phyloP scores from a whole-genome alignment of 805 yeast genomes.

The Candida hungchunana region DNA sequence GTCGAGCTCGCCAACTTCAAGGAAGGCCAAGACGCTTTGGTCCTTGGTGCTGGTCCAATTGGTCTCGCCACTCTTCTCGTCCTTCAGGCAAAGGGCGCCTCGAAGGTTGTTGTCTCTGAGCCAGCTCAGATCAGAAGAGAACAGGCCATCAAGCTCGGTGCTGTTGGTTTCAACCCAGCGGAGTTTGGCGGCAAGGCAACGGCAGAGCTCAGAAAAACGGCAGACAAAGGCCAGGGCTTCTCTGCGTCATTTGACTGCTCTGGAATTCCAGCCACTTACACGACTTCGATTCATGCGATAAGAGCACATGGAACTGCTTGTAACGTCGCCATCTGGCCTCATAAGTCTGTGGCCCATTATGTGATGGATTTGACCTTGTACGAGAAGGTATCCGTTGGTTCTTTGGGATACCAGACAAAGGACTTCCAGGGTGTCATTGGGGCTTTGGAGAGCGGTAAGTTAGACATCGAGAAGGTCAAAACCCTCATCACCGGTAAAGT shows the following conservation, averaged over 20 bases:
- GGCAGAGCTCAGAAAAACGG: conserved; percentile 30
- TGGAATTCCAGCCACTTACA: conserved; percentile 43
- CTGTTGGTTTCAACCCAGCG: conserved; percentile 40
- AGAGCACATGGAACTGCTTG: conserved; percentile 41
- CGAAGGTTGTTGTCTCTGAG: conserved; percentile 50
- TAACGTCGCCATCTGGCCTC: conserved; percentile 48
- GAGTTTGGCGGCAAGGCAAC: conserved; percentile 30
- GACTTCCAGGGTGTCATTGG: conserved; percentile 42
- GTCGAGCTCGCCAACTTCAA: conserved; percentile 41
- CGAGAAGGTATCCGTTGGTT: conserved; percentile 41
- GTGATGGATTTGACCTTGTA: conserved; percentile 42
- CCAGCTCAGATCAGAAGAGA: conserved; percentile 61
- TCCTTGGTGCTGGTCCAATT: conserved; percentile 66
- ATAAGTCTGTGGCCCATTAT: conserved; percentile 37
- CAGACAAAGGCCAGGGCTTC: conserved; percentile 42
- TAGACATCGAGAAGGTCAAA: conserved; percentile 34
- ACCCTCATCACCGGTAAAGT: conserved; percentile 39
- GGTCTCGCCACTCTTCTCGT: conserved; percentile 57
- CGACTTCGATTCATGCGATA: conserved; percentile 36
- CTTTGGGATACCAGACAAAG: conserved; percentile 39
- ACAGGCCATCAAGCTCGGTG: conserved; percentile 48
- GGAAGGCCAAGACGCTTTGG: conserved; percentile 43
- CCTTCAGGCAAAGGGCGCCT: conserved; percentile 43
- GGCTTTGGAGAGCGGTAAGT: conserved; percentile 35
- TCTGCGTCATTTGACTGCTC: conserved; percentile 52